Evolutionary conservation across 768 basidiomycete genomes (phyloP).

Genomic region (Tylopilus sp.): DNA sequence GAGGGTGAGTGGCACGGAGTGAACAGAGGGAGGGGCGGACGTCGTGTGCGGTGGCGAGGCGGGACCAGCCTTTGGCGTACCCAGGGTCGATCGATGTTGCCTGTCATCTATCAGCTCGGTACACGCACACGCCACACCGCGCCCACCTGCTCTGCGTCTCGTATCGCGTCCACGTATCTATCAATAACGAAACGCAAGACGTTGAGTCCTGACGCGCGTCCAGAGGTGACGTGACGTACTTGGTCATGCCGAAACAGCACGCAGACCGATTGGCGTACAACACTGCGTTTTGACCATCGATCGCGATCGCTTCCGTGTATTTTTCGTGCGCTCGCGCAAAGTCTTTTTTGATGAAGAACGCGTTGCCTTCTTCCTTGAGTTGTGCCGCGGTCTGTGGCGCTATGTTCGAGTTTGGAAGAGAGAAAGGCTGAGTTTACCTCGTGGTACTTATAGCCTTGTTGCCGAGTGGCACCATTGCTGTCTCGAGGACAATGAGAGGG

Average conservation of each 20-base stretch:
- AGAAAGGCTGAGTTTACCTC: no score
- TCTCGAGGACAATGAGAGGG: no score
- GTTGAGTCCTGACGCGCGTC: no score
- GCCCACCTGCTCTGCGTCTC: not conserved
- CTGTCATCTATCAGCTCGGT: not conserved
- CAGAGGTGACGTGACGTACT: not conserved
- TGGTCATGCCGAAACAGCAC: not conserved
- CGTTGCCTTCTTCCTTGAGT: slow-evolving; percentile 1
- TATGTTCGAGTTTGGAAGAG: not conserved
- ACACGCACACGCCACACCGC: no score
- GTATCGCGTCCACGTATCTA: not conserved
- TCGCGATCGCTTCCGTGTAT: slow-evolving; percentile 2
- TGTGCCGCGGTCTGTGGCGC: not conserved
- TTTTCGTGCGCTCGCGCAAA: not conserved
- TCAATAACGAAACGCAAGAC: not conserved
- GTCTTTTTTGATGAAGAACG: not conserved
- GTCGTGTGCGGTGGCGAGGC: slow-evolving; percentile 1
- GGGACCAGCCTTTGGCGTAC: slow-evolving; percentile 3
- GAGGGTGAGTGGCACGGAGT: not conserved
- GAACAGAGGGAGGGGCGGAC: no score
- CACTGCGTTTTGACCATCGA: not conserved
- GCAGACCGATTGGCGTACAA: slow-evolving; percentile 1
- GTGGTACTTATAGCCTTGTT: no score
- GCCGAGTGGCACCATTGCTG: no score
- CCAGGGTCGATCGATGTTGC: not conserved